Evolutionary conservation across 108 stramenopile genomes (phyloP), one percentile per base, ranked within the genome.

Genomic region (Conticribra guillardii): DNA sequence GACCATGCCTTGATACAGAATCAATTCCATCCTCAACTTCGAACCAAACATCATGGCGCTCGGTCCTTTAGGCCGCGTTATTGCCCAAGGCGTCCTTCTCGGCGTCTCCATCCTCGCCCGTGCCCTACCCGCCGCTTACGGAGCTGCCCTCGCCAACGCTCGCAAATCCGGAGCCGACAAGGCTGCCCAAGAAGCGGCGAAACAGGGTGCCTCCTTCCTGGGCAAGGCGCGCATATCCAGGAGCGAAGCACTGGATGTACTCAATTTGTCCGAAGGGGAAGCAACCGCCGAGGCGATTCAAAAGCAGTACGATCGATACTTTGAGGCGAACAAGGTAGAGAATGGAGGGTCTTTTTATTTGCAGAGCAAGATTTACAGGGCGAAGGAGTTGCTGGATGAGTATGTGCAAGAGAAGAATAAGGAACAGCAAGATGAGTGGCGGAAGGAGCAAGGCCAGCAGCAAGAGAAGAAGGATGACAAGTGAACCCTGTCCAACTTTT

Each of bases 321-420:
- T 96, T 83, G 91, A 79, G 18, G 92, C 93, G 41, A 99, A 99
- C 77, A 91, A 86, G 57, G 92, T 97, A 7, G 67, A 73, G 24
- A 98, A 97, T 29, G 97, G 97, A 22, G 98, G 98, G 31, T 91
- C 89, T 50, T 99, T 99, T 82, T 99, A 99, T 78, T 76, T 99
- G 76, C 98, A 99, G 84, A 96, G 94, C 44, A 99, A 99, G 82
- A 80, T 99, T 19, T 95, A 83, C 77, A 80, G 98, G 31, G 97
- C 98, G 8, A 94, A 93, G 69, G 97, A 99, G 81, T 71, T 91
- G 54, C 67, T 99, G 64, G 77, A 84, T 18, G 89, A 93, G 57
- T 92, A 82, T 56, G 64, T 84, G 14, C 67, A 72, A 34, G 91
- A 91, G 56, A 86, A 90, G 68, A 64, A 80, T 60, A 61, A 51